These are phyloP conservation scores for Pythium aquatile DNA, from an alignment of 352 stramenopile species.

Conservation along the genomic window DNA sequence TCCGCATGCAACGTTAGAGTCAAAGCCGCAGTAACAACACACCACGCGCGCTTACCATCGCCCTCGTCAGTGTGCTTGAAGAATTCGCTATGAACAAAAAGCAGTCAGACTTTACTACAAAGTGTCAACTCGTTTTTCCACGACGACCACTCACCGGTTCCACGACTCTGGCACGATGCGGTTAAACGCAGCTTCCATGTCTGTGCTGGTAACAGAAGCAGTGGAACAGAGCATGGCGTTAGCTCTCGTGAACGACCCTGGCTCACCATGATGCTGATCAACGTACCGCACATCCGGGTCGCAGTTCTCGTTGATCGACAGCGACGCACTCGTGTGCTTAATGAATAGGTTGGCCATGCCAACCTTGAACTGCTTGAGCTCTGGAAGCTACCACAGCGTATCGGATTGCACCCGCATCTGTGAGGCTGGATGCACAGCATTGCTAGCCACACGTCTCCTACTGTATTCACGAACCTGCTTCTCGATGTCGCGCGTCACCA, in stretches of 20 bases:
- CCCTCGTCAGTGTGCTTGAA: slow-evolving; percentile 85
- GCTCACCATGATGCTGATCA: not conserved
- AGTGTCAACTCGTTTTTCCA: too few species aligned
- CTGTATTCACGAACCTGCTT: slow-evolving; percentile 52
- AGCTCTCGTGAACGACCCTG: too few species aligned
- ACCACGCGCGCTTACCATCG: slow-evolving; percentile 42
- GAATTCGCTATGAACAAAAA: slow-evolving; percentile 52
- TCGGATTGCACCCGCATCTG: not conserved
- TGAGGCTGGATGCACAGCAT: not conserved
- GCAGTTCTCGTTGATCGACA: slow-evolving; percentile 97
- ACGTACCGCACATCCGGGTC: slow-evolving; percentile 91
- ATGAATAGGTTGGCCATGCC: slow-evolving; percentile 95
- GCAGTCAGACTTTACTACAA: too few species aligned
- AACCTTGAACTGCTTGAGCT: slow-evolving; percentile 85
- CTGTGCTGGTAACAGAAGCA: slow-evolving; percentile 41
- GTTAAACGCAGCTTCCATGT: slow-evolving; percentile 95
- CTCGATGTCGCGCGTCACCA: slow-evolving; percentile 81
- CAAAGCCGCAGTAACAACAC: too few species aligned
- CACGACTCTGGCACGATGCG: slow-evolving; percentile 90
- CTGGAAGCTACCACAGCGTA: slow-evolving; percentile 35
- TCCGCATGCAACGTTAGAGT: not conserved
- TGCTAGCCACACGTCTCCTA: too few species aligned
- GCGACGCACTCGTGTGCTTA: slow-evolving; percentile 94
- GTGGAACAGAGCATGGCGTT: too few species aligned
- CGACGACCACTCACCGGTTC: slow-evolving; percentile 54